Evolutionary conservation across 2,329 filamentous ascomycete species (phyloP), one percentile per base, ranked within the genome.

Genomic region (Calonectria ilicicola): DNA sequence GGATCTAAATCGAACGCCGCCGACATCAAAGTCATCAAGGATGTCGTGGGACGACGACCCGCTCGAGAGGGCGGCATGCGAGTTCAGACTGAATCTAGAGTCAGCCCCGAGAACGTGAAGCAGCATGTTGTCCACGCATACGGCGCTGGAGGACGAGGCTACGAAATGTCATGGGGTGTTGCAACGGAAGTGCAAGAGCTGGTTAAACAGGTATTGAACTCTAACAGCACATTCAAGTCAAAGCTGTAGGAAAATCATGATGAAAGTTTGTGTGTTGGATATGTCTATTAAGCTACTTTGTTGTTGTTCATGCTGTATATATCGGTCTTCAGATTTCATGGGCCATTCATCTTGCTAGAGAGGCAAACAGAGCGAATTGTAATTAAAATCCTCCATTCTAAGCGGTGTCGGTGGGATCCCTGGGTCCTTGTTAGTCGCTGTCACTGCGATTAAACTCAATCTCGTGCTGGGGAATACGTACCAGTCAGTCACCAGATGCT

Each of bases 401-500:
- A 1, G 80, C 76, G 2, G 80, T 77, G 65, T 82, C 73, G 1
- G 81, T 83, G 4, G 81, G 81, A 51, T 83, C 81, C 81, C 81
- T 82, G 62, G 1, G 1, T 1, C 7, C 23, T 1, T 6, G 2
- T 80, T 69, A 77, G 72, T 35, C 23, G 1, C n/a, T 29, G 2
- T 3, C 1, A 21, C 2, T 2, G 14, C 5, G 10, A 19, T 40
- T 12, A 60, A 42, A 40, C 19, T 5, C 1, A 10, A 42, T 42
- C 1, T 19, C 6, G 19, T 42, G 2, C 0, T 7, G 17, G 26
- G 10, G 0, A 44, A 0, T 9, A 19, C 26, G 35, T 69, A 88
- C 91, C 90, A 89, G 84, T 93, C 92, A 2, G 93, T 95, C 2
- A 95, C 92, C 29, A 95, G 85, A 78, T 91, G 89, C 84, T 96